Conservation (phyloP, 2,329 filamentous ascomycete genomes). For the Aspergillus ibericus region DNA sequence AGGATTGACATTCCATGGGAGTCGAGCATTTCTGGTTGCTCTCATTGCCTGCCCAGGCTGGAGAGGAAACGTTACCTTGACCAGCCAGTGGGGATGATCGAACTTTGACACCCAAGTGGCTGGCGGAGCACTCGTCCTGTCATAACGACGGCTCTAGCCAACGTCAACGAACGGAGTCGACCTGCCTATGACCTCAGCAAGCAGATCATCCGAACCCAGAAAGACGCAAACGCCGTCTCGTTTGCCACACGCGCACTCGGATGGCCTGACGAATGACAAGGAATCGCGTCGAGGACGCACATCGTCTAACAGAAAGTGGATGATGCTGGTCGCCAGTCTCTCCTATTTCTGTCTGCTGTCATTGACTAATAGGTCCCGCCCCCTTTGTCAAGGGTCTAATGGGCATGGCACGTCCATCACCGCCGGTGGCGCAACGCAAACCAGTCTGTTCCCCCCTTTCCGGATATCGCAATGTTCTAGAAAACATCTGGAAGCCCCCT, state of each 20-base stretch:
- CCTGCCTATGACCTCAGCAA: slow-evolving; percentile 7
- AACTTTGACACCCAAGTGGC: neutral
- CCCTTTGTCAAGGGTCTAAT: slow-evolving; percentile 1
- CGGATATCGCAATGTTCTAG: slow-evolving; percentile 29
- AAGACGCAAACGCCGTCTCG: neutral
- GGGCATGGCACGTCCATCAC: neutral
- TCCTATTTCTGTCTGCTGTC: neutral
- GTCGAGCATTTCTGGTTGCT: neutral
- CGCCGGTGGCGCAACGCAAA: slow-evolving; percentile 14
- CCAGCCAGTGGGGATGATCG: neutral
- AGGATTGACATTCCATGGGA: neutral
- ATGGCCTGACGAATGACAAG: neutral
- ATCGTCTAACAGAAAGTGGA: neutral
- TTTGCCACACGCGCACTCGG: slow-evolving; percentile 1
- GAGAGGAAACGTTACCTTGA: neutral
- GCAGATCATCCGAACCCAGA: slow-evolving; percentile 4
- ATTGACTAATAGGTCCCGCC: neutral
- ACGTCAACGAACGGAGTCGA: neutral
- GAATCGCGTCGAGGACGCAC: neutral
- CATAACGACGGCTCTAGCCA: neutral
- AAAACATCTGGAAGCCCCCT: slow-evolving; percentile 35
- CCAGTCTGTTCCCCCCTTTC: slow-evolving; percentile 1
- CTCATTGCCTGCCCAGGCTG: neutral
- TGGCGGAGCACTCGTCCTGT: neutral
- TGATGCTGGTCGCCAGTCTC: neutral